Evolutionary conservation across 805 yeast species (phyloP).

Genomic region (Suhomyces sp.): DNA sequence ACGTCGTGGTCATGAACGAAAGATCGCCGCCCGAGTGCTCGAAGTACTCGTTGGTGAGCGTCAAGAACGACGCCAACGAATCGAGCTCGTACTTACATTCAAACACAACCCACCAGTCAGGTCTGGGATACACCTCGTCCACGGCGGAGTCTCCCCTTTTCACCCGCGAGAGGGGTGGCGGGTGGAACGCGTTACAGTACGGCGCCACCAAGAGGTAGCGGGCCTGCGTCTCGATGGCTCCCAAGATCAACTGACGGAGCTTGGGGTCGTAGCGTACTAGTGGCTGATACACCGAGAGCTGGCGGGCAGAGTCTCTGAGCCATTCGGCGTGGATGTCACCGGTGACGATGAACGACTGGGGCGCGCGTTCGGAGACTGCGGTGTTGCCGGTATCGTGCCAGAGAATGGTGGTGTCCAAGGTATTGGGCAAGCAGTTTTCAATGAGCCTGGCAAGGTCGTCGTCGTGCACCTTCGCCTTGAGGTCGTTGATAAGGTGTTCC

Average conservation of each 20-base stretch:
- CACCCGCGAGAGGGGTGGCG: slow-evolving; percentile 58
- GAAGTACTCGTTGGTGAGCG: slow-evolving; percentile 69
- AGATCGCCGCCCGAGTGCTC: slow-evolving; percentile 48
- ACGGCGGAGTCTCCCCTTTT: slow-evolving; percentile 49
- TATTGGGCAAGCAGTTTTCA: slow-evolving; percentile 84
- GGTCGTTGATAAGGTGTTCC: slow-evolving; percentile 55
- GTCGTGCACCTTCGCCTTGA: slow-evolving; percentile 49
- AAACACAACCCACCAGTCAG: slow-evolving; percentile 69
- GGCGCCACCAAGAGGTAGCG: slow-evolving; percentile 60
- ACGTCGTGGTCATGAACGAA: slow-evolving; percentile 44
- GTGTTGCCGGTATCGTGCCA: slow-evolving; percentile 49
- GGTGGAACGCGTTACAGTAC: slow-evolving; percentile 90
- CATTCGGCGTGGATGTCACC: slow-evolving; percentile 95
- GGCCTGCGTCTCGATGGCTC: slow-evolving; percentile 82
- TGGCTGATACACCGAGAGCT: slow-evolving; percentile 70
- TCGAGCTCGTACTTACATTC: slow-evolving; percentile 91
- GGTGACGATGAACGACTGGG: slow-evolving; percentile 77
- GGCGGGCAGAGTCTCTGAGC: slow-evolving; percentile 86
- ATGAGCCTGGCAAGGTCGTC: slow-evolving; percentile 70
- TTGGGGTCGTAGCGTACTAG: slow-evolving; percentile 50
- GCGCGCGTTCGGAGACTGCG: slow-evolving; percentile 10
- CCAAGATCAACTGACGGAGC: slow-evolving; percentile 55
- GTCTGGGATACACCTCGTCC: slow-evolving; percentile 67
- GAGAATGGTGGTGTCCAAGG: slow-evolving; percentile 80
- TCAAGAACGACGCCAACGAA: slow-evolving; percentile 77